Evolutionary conservation across 2,329 filamentous ascomycete species (phyloP), one percentile per base, ranked within the genome.

Genomic region (Penicillium sp.): DNA sequence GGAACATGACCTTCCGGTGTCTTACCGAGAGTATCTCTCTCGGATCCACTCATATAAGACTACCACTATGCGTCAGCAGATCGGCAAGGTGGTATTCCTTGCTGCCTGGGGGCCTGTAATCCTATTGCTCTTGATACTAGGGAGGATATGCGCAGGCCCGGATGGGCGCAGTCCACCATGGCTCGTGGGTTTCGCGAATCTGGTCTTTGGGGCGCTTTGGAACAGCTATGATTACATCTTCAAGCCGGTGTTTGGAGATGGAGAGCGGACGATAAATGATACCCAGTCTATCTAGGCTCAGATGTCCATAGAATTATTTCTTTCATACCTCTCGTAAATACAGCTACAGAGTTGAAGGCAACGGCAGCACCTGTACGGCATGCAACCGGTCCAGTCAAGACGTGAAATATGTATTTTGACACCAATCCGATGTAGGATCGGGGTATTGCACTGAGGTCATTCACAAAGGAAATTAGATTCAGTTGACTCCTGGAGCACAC

Each of bases 221-320:
- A 56, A 51, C 31, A 75, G 67, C 32, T 87, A 89, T 65, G 84
- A 88, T 66, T 45, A 36, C 0, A 58, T 79, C 13, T 83, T 84
- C 51, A 83, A 80, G 62, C 69, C 66, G 1, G 27, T 83, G 0
- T 96, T 94, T 72, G 91, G 91, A 1, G 86, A 97, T 59, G 93
- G 93, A 0, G 91, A 97, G 73, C 78, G 79, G 53, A 81, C 78
- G 1, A 57, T 73, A 14, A 54, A 51, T 25, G 48, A 59, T 50
- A 50, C 39, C 13, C 32, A 25, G 14, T 19, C 43, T 18, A 34
- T 29, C 33, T 28, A 25, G 32, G 4, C 13, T 30, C 26, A 11
- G 13, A 21, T 23, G 11, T 23, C 7, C 21, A 7, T 23, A 7
- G 21, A 23, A 23, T n/a, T n/a, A n/a, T n/a, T n/a, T n/a, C n/a